Percentiles rank a stretch among this genome's conserved stretches.
These are phyloP conservation scores for Dioszegia aurantiaca DNA, from an alignment of 768 basidiomycete species.

Conservation along the genomic window DNA sequence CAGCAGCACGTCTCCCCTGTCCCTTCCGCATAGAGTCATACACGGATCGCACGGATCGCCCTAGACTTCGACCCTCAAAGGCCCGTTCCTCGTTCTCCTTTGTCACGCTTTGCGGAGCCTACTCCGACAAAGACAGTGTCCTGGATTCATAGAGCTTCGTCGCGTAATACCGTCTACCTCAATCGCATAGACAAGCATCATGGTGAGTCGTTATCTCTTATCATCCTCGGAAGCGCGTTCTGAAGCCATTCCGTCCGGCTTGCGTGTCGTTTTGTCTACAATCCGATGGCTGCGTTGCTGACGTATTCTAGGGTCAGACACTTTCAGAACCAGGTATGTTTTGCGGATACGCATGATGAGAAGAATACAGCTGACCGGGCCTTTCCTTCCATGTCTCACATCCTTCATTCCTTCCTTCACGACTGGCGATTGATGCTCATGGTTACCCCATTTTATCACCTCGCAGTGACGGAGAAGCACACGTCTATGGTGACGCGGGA, in stretches of 20 bases:
- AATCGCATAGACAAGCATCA: conserved; percentile 2
- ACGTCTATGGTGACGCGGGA: conserved; percentile 54
- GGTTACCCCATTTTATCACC: background rate
- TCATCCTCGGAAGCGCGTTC: too few species aligned
- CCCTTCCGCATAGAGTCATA: too few species aligned
- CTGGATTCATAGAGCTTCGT: background rate
- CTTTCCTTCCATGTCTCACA: conserved; percentile 2
- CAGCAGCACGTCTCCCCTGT: too few species aligned
- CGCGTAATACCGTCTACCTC: background rate
- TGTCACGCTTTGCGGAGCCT: too few species aligned
- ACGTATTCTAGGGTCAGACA: conserved; percentile 47
- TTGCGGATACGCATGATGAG: background rate
- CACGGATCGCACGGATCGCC: too few species aligned
- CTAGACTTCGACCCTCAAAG: too few species aligned
- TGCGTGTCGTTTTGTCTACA: background rate
- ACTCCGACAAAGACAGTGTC: too few species aligned
- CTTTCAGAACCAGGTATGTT: conserved; percentile 49
- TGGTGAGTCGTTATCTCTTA: conserved; percentile 10
- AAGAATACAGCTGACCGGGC: conserved; percentile 12
- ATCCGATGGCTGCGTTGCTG: conserved; percentile 9
- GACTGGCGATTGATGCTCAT: background rate
- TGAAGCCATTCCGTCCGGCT: background rate
- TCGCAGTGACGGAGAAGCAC: conserved; percentile 65
- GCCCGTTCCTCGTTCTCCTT: too few species aligned
- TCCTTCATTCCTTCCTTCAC: background rate